phyloP scores from a whole-genome alignment of 2,329 filamentous ascomycete species.

The Uncinocarpus reesii region DNA sequence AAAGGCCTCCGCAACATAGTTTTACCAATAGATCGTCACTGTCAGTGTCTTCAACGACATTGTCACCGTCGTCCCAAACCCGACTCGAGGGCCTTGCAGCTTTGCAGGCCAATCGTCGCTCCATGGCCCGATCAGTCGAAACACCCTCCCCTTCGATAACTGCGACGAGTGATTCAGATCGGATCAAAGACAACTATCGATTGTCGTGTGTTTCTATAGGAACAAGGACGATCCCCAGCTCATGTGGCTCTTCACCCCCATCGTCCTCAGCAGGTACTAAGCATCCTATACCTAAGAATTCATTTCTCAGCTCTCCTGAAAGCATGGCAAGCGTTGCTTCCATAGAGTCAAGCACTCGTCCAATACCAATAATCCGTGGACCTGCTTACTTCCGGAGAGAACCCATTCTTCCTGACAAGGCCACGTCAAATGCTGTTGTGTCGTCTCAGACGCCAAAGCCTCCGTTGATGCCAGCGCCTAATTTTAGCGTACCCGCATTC shows the following conservation, averaged over 20 bases:
- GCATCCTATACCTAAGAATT: not conserved
- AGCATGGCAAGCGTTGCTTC: not conserved
- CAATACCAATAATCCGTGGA: conserved; percentile 9
- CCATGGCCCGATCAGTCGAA: conserved; percentile 18
- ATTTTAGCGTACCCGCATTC: conserved; percentile 35
- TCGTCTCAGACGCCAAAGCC: not conserved
- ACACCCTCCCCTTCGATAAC: conserved; percentile 19
- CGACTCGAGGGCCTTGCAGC: conserved; percentile 4
- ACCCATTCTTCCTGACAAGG: not conserved
- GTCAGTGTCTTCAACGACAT: conserved; percentile 5
- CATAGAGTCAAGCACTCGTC: not conserved
- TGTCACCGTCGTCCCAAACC: not conserved
- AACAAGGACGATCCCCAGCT: conserved; percentile 20
- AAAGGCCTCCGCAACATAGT: not conserved
- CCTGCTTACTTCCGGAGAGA: not conserved
- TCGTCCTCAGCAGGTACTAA: conserved; percentile 23
- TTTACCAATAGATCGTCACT: conserved; percentile 1
- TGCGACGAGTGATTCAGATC: conserved; percentile 19
- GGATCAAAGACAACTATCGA: conserved; percentile 17
- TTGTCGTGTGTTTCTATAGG: conserved; percentile 20
- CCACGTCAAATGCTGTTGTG: not conserved
- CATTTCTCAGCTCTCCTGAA: conserved; percentile 8
- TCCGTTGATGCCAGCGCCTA: conserved; percentile 26
- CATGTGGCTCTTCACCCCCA: conserved; percentile 20
- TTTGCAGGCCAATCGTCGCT: conserved; percentile 18